Conservation (phyloP, 2,329 filamentous ascomycete genomes). For the Allantophomopsis cytisporea region DNA sequence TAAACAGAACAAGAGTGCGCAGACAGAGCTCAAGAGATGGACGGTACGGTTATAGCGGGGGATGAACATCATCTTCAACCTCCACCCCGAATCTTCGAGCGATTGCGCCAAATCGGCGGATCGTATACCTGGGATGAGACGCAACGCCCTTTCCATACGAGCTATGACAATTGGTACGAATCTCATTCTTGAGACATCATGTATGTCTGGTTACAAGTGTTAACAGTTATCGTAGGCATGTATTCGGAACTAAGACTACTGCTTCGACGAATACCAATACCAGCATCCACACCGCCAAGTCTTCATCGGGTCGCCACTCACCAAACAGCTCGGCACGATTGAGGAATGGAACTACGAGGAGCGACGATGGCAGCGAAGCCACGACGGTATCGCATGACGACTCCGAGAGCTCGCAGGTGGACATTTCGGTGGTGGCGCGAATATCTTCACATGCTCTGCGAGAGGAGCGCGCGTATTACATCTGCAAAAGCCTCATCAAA, state of each 20-base stretch:
- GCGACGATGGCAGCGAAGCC: conserved; percentile 14
- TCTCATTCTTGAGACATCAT: background rate
- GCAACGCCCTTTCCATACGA: conserved; percentile 41
- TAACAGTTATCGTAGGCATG: conserved; percentile 33
- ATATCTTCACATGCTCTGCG: conserved; percentile 72
- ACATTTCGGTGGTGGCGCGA: conserved; percentile 53
- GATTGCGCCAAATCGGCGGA: conserved; percentile 57
- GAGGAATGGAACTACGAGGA: conserved; percentile 2
- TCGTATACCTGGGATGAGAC: conserved; percentile 62
- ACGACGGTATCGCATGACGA: conserved; percentile 6
- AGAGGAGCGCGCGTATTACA: conserved; percentile 78
- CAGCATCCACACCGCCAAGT: conserved; percentile 5
- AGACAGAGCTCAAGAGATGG: conserved; percentile 7
- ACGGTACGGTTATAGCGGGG: conserved; percentile 9
- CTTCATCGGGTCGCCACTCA: background rate
- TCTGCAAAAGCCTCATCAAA: conserved; percentile 58
- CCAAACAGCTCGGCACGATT: conserved; percentile 2
- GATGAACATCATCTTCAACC: conserved; percentile 36
- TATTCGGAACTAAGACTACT: conserved; percentile 40
- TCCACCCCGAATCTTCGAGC: conserved; percentile 56
- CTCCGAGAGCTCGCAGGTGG: conserved; percentile 3
- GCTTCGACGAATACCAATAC: conserved; percentile 24
- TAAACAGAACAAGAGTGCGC: too few relatives aligned
- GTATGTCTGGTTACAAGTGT: background rate
- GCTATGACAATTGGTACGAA: conserved; percentile 75